Percentiles rank a stretch among this genome's conserved stretches.
Conservation (phyloP, 441 rosid species). For the Viola pubescens region DNA sequence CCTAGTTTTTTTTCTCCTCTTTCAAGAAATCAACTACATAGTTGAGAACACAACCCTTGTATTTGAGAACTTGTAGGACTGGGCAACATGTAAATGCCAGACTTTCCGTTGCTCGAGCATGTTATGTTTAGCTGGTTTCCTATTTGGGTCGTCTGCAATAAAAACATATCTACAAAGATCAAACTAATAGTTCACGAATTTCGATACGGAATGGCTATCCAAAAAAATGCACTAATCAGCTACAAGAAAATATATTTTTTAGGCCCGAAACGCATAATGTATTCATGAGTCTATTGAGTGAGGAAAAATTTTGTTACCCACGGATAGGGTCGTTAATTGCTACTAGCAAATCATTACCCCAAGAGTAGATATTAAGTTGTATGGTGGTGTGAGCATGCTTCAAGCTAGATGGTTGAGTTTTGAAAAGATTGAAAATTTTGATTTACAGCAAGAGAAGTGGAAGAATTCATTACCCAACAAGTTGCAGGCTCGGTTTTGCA, state of each 20-base stretch:
- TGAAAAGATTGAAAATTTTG: background rate
- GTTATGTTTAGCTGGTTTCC: constrained; percentile 69
- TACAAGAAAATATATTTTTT: too few relatives aligned
- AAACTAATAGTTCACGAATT: background rate
- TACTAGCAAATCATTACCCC: background rate
- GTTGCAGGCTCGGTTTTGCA: constrained; percentile 52
- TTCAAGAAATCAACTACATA: constrained; percentile 42
- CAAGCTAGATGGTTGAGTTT: background rate
- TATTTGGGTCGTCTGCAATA: constrained; percentile 42
- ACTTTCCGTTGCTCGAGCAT: constrained; percentile 56
- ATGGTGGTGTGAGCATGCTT: background rate
- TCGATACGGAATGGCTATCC: background rate
- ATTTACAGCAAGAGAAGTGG: too few relatives aligned
- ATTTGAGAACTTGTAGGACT: constrained; percentile 43
- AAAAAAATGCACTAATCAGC: background rate
- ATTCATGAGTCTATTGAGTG: too few relatives aligned
- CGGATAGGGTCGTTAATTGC: too few relatives aligned
- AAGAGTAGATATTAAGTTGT: too few relatives aligned
- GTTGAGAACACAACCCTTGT: constrained; percentile 41
- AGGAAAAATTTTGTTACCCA: too few relatives aligned
- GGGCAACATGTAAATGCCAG: constrained; percentile 40
- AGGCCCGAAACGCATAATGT: too few relatives aligned
- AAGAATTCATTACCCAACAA: constrained; percentile 45
- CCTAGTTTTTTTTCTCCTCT: too few relatives aligned
- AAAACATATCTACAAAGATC: background rate